phyloP scores from a whole-genome alignment of 2,329 filamentous ascomycete species.

The Daldinia sp. region DNA sequence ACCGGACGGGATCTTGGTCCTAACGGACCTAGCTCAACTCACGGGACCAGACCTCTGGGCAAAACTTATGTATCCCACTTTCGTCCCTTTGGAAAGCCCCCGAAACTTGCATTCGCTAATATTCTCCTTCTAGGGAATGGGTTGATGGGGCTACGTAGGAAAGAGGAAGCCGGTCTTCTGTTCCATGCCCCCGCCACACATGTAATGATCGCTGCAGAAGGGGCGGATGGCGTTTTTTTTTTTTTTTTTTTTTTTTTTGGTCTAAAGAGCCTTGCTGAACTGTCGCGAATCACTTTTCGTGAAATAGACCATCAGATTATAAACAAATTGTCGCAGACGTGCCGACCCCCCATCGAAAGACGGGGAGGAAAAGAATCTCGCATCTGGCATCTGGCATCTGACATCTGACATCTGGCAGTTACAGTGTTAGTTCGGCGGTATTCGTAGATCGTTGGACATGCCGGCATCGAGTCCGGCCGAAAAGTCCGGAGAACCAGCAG shows the following conservation, averaged over 20 bases:
- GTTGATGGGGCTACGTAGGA: constrained; percentile 36
- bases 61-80: constrained; percentile 25
- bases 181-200: constrained; percentile 33
- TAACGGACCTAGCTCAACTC: neutral
- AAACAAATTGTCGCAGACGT: constrained; percentile 3
- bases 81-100: constrained; percentile 26
- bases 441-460: constrained; percentile 32
- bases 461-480: constrained; percentile 33
- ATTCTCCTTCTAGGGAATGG: constrained; percentile 42
- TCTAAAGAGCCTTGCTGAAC: neutral
- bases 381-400: neutral
- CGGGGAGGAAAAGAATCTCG: constrained; percentile 1
- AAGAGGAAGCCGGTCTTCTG: constrained; percentile 37
- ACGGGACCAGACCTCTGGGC: constrained; percentile 17
- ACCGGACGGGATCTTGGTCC: neutral
- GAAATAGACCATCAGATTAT: constrained; percentile 8
- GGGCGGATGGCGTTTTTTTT: constrained; percentile 29
- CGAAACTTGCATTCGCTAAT: constrained; percentile 40
- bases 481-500: constrained; percentile 21
- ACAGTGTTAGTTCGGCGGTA: constrained; percentile 26
- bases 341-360: constrained; percentile 7
- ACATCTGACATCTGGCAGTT: neutral
- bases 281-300: constrained; percentile 3
- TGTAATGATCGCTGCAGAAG: constrained; percentile 35
- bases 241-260: neutral